phyloP scores from a whole-genome alignment of 768 basidiomycete species.

The Phaffia tasmanica region DNA sequence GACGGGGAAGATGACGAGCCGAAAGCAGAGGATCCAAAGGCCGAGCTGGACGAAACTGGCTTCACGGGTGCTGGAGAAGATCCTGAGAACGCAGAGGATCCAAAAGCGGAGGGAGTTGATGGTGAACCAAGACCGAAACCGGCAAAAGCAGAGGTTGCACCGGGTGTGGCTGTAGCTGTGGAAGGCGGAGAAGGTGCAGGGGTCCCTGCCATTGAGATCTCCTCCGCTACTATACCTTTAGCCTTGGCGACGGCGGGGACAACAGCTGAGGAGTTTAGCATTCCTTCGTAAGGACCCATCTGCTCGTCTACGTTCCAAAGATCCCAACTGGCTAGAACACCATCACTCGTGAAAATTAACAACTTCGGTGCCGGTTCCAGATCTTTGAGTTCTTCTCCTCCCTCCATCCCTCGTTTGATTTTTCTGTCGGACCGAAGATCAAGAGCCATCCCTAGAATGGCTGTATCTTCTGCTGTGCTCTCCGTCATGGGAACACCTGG shows the following conservation, averaged over 20 bases:
- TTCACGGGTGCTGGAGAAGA: not conserved
- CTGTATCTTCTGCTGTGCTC: slow-evolving; percentile 34
- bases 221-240: not conserved
- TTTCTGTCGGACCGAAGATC: slow-evolving; percentile 35
- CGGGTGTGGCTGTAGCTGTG: not conserved
- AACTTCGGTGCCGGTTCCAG: slow-evolving; percentile 35
- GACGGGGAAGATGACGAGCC: not conserved
- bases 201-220: slow-evolving; percentile 11
- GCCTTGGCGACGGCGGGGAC: not conserved
- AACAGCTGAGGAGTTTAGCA: slow-evolving; percentile 28
- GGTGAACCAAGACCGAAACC: slow-evolving; percentile 4
- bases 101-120: not conserved
- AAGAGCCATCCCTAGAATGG: slow-evolving; percentile 37
- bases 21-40: slow-evolving; percentile 9
- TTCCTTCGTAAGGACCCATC: slow-evolving; percentile 32
- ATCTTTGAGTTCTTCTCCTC: slow-evolving; percentile 35
- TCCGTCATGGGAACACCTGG: slow-evolving; percentile 34
- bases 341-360: slow-evolving; percentile 37
- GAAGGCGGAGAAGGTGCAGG: slow-evolving; percentile 4
- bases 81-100: slow-evolving; percentile 12
- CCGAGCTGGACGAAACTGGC: not conserved
- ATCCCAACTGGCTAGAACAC: slow-evolving; percentile 37
- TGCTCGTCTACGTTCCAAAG: slow-evolving; percentile 30
- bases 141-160: not conserved
- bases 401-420: slow-evolving; percentile 35